Evolutionary conservation across 306 rosid genomes (phyloP).

Genomic region (Dryas alaskensis): DNA sequence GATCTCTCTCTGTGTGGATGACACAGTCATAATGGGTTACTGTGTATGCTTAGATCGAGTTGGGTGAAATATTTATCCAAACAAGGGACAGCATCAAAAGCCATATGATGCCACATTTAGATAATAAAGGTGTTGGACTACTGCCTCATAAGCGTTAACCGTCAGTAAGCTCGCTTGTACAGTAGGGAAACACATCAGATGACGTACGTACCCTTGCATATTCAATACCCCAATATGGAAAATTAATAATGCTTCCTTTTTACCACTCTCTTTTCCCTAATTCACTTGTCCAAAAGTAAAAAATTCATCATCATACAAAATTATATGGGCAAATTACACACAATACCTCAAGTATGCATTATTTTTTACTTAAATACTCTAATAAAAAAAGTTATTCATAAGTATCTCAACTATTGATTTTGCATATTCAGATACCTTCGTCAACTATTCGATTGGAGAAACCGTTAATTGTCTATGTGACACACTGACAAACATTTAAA

Average conservation of each 20-base stretch:
- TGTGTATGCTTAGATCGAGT: slow-evolving; percentile 2
- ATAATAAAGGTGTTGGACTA: slow-evolving; percentile 34
- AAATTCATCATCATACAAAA: neutral
- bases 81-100: slow-evolving; percentile 31
- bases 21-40: no score
- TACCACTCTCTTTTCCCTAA: slow-evolving; percentile 33
- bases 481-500: no score
- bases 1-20: no score
- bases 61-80: slow-evolving; percentile 37
- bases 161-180: slow-evolving; percentile 36
- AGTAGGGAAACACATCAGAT: slow-evolving; percentile 25
- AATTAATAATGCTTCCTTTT: slow-evolving; percentile 5
- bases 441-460: no score
- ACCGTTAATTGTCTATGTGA: no score
- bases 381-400: no score
- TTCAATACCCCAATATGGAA: slow-evolving; percentile 30
- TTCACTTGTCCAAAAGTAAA: slow-evolving; percentile 31
- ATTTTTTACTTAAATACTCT: no score
- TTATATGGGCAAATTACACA: no score
- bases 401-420: no score
- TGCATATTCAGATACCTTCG: no score
- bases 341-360: no score
- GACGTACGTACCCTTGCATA: slow-evolving; percentile 35
- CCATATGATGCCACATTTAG: slow-evolving; percentile 35
- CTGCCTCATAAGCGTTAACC: slow-evolving; percentile 26